phyloP scores from a whole-genome alignment of 2,329 filamentous ascomycete genomes.

The Trichoderma asperellum region DNA sequence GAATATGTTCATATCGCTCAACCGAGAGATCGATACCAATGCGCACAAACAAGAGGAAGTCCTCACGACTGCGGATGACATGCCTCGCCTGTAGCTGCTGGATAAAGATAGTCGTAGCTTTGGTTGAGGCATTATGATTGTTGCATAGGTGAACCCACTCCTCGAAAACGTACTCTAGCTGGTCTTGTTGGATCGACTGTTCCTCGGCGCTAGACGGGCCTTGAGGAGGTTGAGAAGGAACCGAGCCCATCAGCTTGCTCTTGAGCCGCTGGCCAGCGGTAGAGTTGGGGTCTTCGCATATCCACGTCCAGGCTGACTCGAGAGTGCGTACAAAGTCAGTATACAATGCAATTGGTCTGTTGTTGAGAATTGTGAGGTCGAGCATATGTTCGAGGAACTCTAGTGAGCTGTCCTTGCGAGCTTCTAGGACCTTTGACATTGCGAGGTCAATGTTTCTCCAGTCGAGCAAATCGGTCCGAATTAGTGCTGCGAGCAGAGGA shows the following conservation, averaged over 20 bases:
- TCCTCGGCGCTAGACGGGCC: slow-evolving; percentile 60
- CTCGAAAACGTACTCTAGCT: slow-evolving; percentile 93
- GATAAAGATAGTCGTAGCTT: slow-evolving; percentile 74
- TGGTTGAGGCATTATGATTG: slow-evolving; percentile 75
- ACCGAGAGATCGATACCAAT: slow-evolving; percentile 80
- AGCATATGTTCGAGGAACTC: slow-evolving; percentile 81
- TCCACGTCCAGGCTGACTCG: slow-evolving; percentile 80
- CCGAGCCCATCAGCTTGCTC: slow-evolving; percentile 56
- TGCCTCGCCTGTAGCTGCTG: slow-evolving; percentile 78
- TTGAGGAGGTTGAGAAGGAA: slow-evolving; percentile 44
- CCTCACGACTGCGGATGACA: slow-evolving; percentile 73
- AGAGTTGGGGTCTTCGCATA: slow-evolving; percentile 71
- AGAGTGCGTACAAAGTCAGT: slow-evolving; percentile 85
- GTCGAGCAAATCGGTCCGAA: slow-evolving; percentile 64
- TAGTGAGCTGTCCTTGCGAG: slow-evolving; percentile 72
- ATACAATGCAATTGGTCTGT: slow-evolving; percentile 76
- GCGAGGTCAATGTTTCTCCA: slow-evolving; percentile 70
- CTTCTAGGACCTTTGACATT: slow-evolving; percentile 71
- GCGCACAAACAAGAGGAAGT: slow-evolving; percentile 78
- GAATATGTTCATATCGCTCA: slow-evolving; percentile 73
- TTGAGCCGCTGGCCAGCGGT: slow-evolving; percentile 71
- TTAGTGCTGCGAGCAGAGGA: slow-evolving; percentile 60
- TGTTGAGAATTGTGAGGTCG: slow-evolving; percentile 76
- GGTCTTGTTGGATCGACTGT: slow-evolving; percentile 66
- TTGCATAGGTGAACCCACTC: slow-evolving; percentile 89